phyloP scores from a whole-genome alignment of 768 basidiomycete species.

The Suillus ampliporus region DNA sequence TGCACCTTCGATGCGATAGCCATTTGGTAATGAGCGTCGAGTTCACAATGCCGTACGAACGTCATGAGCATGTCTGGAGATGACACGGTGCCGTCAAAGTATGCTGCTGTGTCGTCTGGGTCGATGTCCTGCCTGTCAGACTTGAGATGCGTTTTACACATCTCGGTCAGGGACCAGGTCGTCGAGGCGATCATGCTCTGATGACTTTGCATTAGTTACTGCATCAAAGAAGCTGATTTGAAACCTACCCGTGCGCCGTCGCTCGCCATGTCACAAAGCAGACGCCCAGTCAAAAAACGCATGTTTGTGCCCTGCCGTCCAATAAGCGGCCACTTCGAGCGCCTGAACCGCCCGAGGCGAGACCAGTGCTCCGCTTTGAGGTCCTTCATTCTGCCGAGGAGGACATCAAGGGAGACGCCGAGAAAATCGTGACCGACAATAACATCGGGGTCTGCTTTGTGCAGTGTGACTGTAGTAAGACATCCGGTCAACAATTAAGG shows the following conservation, averaged over 20 bases:
- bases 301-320: conserved; percentile 86
- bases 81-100: conserved; percentile 83
- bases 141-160: conserved; percentile 91
- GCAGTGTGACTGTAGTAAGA: conserved; percentile 60
- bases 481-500: conserved; percentile 7
- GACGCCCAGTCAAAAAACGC: conserved; percentile 79
- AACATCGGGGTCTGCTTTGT: conserved; percentile 92
- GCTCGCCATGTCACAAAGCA: conserved; percentile 92
- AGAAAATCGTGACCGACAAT: conserved; percentile 95
- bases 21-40: conserved; percentile 98
- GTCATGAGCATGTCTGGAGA: conserved; percentile 80
- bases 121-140: conserved; percentile 92
- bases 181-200: conserved; percentile 97
- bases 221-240: neutral
- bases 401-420: conserved; percentile 86
- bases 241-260: conserved; percentile 86
- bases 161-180: conserved; percentile 97
- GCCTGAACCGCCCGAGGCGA: conserved; percentile 86
- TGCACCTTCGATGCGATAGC: conserved; percentile 95
- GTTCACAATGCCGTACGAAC: conserved; percentile 92
- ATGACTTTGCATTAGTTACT: neutral
- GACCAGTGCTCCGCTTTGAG: conserved; percentile 95
- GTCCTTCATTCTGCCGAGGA: conserved; percentile 90
- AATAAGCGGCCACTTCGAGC: conserved; percentile 81
- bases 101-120: conserved; percentile 90